phyloP scores from a whole-genome alignment of 169 alveolate genomes.

The Eimeria acervulina region DNA sequence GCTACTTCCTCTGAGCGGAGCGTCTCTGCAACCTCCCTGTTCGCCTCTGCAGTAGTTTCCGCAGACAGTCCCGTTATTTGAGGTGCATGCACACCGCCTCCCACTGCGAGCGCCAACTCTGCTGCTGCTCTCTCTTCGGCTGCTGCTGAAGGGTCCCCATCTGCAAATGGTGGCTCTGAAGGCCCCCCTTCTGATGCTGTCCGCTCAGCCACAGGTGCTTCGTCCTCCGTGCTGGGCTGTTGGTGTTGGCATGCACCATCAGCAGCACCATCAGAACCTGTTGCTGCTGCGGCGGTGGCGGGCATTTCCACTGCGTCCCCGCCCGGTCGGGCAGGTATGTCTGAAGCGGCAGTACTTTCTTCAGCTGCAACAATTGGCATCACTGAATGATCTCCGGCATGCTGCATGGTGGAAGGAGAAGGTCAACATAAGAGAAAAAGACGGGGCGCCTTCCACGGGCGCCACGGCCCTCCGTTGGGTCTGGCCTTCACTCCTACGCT shows the following conservation, averaged over 20 bases:
- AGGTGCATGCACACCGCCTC: neutral
- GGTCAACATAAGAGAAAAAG: neutral
- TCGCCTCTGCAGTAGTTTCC: neutral
- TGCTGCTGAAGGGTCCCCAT: neutral
- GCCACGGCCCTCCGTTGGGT: neutral
- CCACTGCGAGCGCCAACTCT: neutral
- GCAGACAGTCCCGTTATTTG: neutral
- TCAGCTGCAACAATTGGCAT: neutral
- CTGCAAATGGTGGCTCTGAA: neutral
- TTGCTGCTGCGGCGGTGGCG: neutral
- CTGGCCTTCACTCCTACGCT: neutral
- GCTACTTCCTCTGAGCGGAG: neutral
- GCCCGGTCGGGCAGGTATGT: neutral
- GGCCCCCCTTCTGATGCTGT: neutral
- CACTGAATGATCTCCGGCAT: conserved; percentile 8
- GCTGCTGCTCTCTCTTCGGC: conserved; percentile 6
- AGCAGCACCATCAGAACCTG: neutral
- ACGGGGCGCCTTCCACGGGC: conserved; percentile 45
- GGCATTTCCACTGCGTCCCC: neutral
- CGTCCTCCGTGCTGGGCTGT: neutral
- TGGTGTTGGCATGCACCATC: neutral
- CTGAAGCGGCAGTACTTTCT: neutral
- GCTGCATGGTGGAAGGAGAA: conserved; percentile 30
- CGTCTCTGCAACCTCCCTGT: neutral
- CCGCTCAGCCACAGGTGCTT: neutral